Percentiles rank a stretch among this genome's conserved stretches.
These are phyloP conservation scores for Suhomyces bokatorum DNA, from an alignment of 1,139 yeast species.

Conservation along the genomic window DNA sequence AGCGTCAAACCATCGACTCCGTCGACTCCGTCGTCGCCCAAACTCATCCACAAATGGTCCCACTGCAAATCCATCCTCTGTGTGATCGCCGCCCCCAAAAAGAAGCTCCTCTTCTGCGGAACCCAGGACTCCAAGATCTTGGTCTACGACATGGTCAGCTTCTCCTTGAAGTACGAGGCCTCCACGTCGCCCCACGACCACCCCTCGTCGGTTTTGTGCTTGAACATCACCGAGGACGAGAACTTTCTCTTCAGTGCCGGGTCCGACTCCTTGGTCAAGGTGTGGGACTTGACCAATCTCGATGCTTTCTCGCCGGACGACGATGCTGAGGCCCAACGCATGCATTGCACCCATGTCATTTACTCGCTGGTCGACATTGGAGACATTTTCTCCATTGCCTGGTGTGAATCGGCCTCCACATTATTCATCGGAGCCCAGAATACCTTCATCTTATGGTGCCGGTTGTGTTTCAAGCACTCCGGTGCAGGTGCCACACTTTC, in stretches of 20 bases:
- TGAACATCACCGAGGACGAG: constrained; percentile 60
- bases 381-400: constrained; percentile 82
- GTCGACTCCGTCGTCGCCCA: constrained; percentile 7
- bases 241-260: constrained; percentile 78
- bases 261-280: constrained; percentile 83
- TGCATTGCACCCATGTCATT: constrained; percentile 59
- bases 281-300: constrained; percentile 60
- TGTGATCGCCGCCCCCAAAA: constrained; percentile 62
- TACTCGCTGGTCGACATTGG: constrained; percentile 89
- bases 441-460: constrained; percentile 80
- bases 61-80: constrained; percentile 76
- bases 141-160: constrained; percentile 68
- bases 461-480: constrained; percentile 21
- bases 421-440: constrained; percentile 89
- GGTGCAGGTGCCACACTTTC: constrained; percentile 5
- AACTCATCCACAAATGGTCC: constrained; percentile 69
- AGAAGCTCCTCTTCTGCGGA: constrained; percentile 77
- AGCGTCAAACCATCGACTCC: not conserved
- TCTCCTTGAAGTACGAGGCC: constrained; percentile 47
- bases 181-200: constrained; percentile 49
- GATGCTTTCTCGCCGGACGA: not conserved
- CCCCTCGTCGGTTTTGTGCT: constrained; percentile 70
- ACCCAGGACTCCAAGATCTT: constrained; percentile 85
- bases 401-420: constrained; percentile 60
- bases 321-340: not conserved